Conservation (phyloP, 2,329 filamentous ascomycete species). For the Cercospora canescens region DNA sequence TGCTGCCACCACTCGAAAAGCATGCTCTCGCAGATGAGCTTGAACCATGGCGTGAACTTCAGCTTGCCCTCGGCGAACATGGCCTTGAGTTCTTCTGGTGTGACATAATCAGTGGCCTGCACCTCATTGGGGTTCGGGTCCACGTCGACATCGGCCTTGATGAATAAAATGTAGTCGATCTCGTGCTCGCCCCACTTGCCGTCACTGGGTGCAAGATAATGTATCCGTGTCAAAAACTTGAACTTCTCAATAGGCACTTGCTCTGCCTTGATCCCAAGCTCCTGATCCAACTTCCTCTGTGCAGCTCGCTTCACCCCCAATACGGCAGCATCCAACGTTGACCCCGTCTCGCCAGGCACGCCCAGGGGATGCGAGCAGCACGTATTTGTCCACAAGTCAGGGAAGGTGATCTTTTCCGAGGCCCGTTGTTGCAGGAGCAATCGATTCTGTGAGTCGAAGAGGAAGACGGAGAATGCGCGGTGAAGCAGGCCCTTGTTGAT, state of each 20-base stretch:
- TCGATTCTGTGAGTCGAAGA: constrained; percentile 92
- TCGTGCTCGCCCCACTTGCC: constrained; percentile 99
- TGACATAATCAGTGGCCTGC: constrained; percentile 79
- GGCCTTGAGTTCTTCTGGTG: constrained; percentile 74
- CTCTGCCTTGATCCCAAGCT: constrained; percentile 84
- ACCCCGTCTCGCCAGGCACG: constrained; percentile 87
- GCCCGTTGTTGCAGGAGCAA: constrained; percentile 94
- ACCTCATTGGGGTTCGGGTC: constrained; percentile 86
- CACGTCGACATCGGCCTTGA: constrained; percentile 87
- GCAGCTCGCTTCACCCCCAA: constrained; percentile 88
- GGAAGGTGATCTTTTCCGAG: constrained; percentile 97
- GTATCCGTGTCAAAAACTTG: constrained; percentile 91
- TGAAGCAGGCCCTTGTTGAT: constrained; percentile 95
- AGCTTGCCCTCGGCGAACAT: constrained; percentile 80
- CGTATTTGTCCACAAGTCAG: constrained; percentile 99
- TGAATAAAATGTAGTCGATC: constrained; percentile 99
- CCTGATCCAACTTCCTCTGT: constrained; percentile 89
- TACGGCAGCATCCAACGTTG: constrained; percentile 75
- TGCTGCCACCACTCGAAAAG: constrained; percentile 97
- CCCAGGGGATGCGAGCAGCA: constrained; percentile 97
- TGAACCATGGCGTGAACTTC: constrained; percentile 98
- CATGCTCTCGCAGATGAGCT: constrained; percentile 97
- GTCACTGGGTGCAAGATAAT: constrained; percentile 96
- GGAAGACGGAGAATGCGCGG: constrained; percentile 95
- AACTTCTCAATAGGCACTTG: constrained; percentile 93